phyloP scores from a whole-genome alignment of 257 asterid species.

The Fraxinus quadrangulata region DNA sequence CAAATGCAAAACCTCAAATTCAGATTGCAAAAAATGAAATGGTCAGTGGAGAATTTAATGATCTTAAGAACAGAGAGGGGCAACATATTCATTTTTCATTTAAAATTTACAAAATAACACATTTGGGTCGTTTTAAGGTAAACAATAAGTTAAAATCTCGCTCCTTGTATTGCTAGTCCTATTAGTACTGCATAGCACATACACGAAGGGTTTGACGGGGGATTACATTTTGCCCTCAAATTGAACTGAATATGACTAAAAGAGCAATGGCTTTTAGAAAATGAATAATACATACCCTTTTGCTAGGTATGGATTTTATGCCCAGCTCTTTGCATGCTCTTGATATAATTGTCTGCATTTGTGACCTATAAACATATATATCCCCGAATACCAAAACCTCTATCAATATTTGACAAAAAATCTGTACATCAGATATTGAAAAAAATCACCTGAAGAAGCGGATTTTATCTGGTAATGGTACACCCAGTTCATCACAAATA shows the following conservation, averaged over 20 bases:
- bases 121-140: too few relatives aligned
- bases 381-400: neutral
- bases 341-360: conserved; percentile 94
- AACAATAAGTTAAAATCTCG: too few relatives aligned
- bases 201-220: too few relatives aligned
- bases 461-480: conserved; percentile 80
- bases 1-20: neutral
- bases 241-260: neutral
- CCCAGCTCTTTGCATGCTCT: conserved; percentile 92
- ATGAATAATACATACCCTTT: conserved; percentile 58
- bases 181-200: too few relatives aligned
- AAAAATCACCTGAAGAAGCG: conserved; percentile 73
- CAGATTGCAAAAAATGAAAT: neutral
- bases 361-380: conserved; percentile 58
- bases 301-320: conserved; percentile 78
- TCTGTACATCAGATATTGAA: neutral
- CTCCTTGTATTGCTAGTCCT: too few relatives aligned
- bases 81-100: neutral
- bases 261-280: too few relatives aligned
- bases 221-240: too few relatives aligned
- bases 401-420: neutral
- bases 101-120: too few relatives aligned
- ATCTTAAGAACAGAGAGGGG: neutral
- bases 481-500: conserved; percentile 75
- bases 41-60: neutral